Evolutionary conservation across 768 basidiomycete species (phyloP), one percentile per base, ranked within the genome.

Genomic region (Gloeopeniophorella convolvens): DNA sequence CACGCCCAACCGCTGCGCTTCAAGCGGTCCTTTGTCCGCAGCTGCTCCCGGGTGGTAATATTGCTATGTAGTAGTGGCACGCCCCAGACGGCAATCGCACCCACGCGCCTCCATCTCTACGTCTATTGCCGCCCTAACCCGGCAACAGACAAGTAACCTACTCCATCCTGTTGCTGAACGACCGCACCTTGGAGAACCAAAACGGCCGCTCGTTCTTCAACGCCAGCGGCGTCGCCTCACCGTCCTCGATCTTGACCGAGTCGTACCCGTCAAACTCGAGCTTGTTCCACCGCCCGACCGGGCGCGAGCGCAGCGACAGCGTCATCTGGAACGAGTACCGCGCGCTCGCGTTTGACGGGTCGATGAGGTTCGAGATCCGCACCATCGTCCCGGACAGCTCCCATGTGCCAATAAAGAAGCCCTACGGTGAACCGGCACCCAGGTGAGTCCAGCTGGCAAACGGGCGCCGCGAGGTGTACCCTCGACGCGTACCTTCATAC

Each of bases 141-240:
- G 21, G 12, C 34, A 44, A 23, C 41, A 18, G 16, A 62, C 51
- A 26, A 39, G 36, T 20, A 2, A 9, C 5, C 34, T 51, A 55
- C 50, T 52, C 50, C 39, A 42, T 30, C 30, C 36, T 40, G 18
- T 27, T 44, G 16, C 55, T 42, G 62, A 82, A 89, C 34, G 85
- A 90, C 62, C 76, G 75, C 58, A 92, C 89, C 66, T 87, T 92
- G 34, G 90, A 93, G 68, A 96, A 96, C 83, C 87, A 93, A 65
- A 89, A 95, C n/a, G 90, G 80, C 47, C 88, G 75, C 63, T 92
- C 89, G 57, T 92, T 81, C 62, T 88, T 89, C 58, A 93, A 67
- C 9, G 79, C 71, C 24, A 95, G 69, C 15, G 83, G 80, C 9
- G 76, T 63, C 11, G 75, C 70, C 62, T 92, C 90, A 2, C 88